Evolutionary conservation across 345 rosid species (phyloP).

Genomic region (Iberis pinnata): DNA sequence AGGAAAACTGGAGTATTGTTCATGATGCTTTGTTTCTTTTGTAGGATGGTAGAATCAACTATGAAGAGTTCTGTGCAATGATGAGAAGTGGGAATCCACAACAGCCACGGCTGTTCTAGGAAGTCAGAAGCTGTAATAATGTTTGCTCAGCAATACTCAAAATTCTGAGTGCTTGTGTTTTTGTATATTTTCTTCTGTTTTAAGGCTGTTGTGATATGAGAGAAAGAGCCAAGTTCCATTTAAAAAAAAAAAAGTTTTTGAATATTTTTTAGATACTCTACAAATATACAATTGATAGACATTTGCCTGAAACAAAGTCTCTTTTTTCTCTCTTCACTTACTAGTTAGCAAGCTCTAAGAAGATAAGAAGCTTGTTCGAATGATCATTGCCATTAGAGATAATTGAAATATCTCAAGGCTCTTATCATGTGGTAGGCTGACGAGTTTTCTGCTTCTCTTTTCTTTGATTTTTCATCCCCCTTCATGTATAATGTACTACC

Average conservation of each 20-base stretch:
- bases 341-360: no score
- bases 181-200: constrained; percentile 14
- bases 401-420: constrained; percentile 31
- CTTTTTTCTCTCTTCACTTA: no score
- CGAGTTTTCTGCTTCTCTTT: constrained; percentile 60
- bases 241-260: no score
- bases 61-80: constrained; percentile 68
- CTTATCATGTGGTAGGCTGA: constrained; percentile 57
- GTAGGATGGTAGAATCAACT: constrained; percentile 82
- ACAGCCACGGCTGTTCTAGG: constrained; percentile 37
- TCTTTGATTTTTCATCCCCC: constrained; percentile 47
- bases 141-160: constrained; percentile 23
- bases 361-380: no score
- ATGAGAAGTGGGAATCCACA: constrained; percentile 71
- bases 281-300: no score
- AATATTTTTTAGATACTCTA: no score
- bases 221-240: constrained; percentile 16
- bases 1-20: not conserved
- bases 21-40: not conserved
- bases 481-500: constrained; percentile 30
- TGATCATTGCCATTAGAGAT: constrained; percentile 19
- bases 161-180: constrained; percentile 23
- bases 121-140: constrained; percentile 15
- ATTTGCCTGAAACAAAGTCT: no score
- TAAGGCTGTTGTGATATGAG: constrained; percentile 25